Percentiles rank a stretch among this genome's conserved stretches.
These are phyloP conservation scores for Teratosphaeria gauchensis DNA, from an alignment of 2,329 filamentous ascomycete species.

Conservation along the genomic window DNA sequence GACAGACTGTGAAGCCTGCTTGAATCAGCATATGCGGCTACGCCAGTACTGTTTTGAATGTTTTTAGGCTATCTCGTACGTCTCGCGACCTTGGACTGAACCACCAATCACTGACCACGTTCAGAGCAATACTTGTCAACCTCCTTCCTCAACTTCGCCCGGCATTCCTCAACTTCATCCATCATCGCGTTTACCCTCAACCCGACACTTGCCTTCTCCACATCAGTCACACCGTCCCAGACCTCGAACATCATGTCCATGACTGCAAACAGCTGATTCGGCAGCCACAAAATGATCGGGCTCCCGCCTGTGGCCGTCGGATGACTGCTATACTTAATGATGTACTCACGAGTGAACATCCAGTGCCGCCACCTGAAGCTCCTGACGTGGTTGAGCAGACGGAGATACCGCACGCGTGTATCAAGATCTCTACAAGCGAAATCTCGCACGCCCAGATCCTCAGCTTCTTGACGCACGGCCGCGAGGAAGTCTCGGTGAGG, in stretches of 20 bases:
- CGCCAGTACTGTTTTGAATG: too few species aligned
- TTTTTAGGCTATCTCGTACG: too few species aligned
- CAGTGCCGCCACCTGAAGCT: constrained; percentile 79
- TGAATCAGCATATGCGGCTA: too few species aligned
- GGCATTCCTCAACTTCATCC: constrained; percentile 55
- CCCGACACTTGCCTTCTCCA: constrained; percentile 5
- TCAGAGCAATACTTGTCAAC: constrained; percentile 37
- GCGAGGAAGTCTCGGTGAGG: constrained; percentile 81
- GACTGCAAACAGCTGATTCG: constrained; percentile 69
- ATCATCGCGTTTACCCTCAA: constrained; percentile 45
- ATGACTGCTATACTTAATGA: constrained; percentile 65
- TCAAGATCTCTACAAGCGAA: constrained; percentile 36
- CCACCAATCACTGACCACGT: neutral
- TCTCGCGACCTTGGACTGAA: too few species aligned
- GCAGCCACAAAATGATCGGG: constrained; percentile 76
- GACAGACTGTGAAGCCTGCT: too few species aligned
- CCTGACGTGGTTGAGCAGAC: constrained; percentile 60
- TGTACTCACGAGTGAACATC: constrained; percentile 79
- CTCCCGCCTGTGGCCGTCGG: constrained; percentile 72
- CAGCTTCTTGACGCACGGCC: constrained; percentile 50
- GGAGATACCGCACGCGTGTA: constrained; percentile 35
- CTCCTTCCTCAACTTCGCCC: constrained; percentile 59
- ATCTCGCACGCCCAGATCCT: constrained; percentile 45
- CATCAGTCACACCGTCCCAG: constrained; percentile 30
- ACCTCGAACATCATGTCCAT: constrained; percentile 59